Base-by-base conservation (phyloP, 345 rosid genomes). In the Erodium maritimum region DNA sequence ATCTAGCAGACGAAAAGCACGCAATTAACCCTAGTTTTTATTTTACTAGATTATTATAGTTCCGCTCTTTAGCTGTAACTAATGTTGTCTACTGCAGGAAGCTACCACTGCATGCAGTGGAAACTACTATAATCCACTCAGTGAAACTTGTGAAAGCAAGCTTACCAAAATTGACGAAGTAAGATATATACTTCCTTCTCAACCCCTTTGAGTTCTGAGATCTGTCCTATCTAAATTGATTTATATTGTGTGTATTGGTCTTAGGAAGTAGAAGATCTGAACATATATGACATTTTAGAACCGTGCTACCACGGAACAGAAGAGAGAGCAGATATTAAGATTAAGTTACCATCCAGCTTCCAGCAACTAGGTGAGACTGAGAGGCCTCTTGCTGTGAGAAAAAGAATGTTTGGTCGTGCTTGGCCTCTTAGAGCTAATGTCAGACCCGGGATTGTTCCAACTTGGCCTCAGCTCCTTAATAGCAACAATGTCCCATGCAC, bases 371-470 rank as follows among this genome's bases (percentile, higher is more conserved):
- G 88, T 17, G 84, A 73, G 52, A 86, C 88, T 14, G 80, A 88
- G 61, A 70, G 68, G 72, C 81, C 88, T 71, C 66, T 82, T 61
- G 79, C 84, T 34, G 95, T 88, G 59, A 71, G 90, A 34, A 82
- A 67, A 58, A 84, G 95, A 74, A 80, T 91, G 85, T 91, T 85
- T 64, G 95, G 97, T 58, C 96, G 91, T 14, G 88, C 95, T 6
- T 88, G 98, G 98, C 98, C 98, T 23, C 23, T 88, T 33, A 75
- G 90, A 63, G 83, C 86, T 65, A 73, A 80, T 55, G 95, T 86
- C n/a, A 86, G 83, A 79, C 88, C 78, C 23, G 96, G 96, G 55
- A 59, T 72, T 58, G 81, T 91, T 71, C 95, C 93, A 60, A 84
- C 80, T 57, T 91, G 98, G 98, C 81, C 96, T 17, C 81, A 91